Evolutionary conservation across 73 alveolate species (phyloP), one percentile per base, ranked within the genome.

Genomic region (Paramecium sexaurelia): DNA sequence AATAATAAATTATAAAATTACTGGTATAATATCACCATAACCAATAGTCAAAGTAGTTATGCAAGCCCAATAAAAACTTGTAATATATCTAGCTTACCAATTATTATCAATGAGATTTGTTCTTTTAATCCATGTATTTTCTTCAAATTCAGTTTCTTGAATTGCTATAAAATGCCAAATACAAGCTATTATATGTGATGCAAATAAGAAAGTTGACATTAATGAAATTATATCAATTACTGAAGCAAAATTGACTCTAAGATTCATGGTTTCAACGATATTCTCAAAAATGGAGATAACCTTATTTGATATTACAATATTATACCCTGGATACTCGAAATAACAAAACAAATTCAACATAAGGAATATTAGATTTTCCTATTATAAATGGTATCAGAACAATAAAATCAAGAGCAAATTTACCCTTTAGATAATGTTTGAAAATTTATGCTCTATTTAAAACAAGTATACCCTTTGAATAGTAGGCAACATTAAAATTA

Each of bases 51-150:
- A 78, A 17, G 90, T 78, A 22, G 90, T 78, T 20, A 78, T 78
- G 41, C 90, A 78, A 10, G 90, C 90, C 90, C 90, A 78, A 78
- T 78, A 78, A 45, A 78, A 78, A 45, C 61, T 29, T 10, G 90
- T 78, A 19, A 78, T 40, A 43, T 78, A 78, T 78, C 90, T 37
- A 22, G 73, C 40, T 7, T 78, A 43, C 90, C 90, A 78, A 43
- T 22, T 40, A 11, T 19, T 10, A 7, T 78, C 90, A 0, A 17
- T n/a, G 3, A 78, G 1, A 41, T 22, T 26, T 6, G 71, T 40
- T 45, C 55, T 78, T 40, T 78, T 9, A 45, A 78, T 45, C 90
- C 90, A 78, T 19, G 90, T 78, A 4, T 51, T 51, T 51, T 51
- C 67, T 20, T 51, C 32, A 15, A 35, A 71, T 4, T n/a, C 5